Base-by-base conservation (phyloP, 1,139 yeast genomes). In the Saccharomyces hybrid region DNA sequence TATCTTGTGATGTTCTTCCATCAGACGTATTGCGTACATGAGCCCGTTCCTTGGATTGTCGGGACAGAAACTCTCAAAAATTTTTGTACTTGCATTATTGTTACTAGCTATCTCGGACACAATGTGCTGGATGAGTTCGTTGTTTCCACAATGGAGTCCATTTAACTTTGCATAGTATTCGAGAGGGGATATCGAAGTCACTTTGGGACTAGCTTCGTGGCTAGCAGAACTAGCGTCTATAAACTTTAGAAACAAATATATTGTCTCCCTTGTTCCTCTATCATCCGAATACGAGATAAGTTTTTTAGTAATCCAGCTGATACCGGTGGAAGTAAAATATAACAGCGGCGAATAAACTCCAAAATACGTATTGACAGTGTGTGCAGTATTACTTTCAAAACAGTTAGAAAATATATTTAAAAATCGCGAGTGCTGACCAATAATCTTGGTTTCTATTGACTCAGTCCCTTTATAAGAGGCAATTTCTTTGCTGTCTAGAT, bases 261-360 rank as follows among this genome's bases (percentile, higher is more conserved):
- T 44, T 2, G 61, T 54, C 46, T 56, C 57, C 47, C 55, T 56
- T 1, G 54, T 57, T 9, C 48, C 53, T 11, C 16, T 32, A 26
- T 53, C 53, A 38, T 57, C 52, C 12, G 53, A 32, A 4, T 47
- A 28, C 8, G 47, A 48, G 24, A 58, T 47, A 2, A 59, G 51
- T 38, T 52, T 58, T 28, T 54, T 56, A 19, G 56, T 53, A 19
- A 59, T n/a, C 56, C 57, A 56, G 16, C 58, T 52, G 14, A 58
- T 51, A 2, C 62, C 62, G n/a, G 42, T 49, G 9, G 53, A 48
- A 0, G 61, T 47, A 26, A 59, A 55, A 14, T 47, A 38, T 7
- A 51, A 51, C 31, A 57, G 11, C 4, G 61, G 53, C 1, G 59
- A 53, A 34, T 56, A 55, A 12, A 58, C 24, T 16, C 61, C 62